Base-by-base conservation (phyloP, 2,329 filamentous ascomycete species). In the Coniochaeta sp. region DNA sequence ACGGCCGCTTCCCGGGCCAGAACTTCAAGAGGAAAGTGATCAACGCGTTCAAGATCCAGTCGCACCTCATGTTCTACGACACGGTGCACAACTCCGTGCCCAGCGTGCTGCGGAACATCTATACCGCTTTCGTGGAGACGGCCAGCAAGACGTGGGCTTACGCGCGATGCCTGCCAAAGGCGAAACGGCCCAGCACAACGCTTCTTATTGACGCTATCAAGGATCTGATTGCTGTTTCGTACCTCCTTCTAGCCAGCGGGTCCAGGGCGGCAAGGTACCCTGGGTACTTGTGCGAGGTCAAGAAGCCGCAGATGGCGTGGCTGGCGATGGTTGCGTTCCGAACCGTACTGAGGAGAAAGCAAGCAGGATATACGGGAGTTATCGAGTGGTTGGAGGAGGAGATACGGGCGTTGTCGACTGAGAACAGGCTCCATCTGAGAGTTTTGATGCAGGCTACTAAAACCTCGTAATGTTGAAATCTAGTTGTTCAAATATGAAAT, bases 61-160 rank as follows among this genome's bases (percentile, higher is more conserved):
- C 92, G 58, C 89, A 95, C 67, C 79, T 85, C 57, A 93, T 96
- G 86, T 89, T 91, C 71, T 88, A 90, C 67, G 91, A 96, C 71
- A 90, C 89, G 4, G 74, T 80, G 3, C 87, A 93, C 77, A 98
- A 98, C 75, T 83, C 86, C 3, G 70, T 82, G 8, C 65, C 71
- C 4, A 90, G 87, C 0, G 89, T 95, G 14, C 77, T 93, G 4
- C 73, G 75, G n/a, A 96, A 95, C 66, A 76, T 97, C 3, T 84
- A 88, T 67, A 80, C 81, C n/a, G 86, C 86, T 34, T 93, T 97
- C 67, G 68, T 78, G 19, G 91, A 96, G 71, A 87, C 89, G 7
- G 92, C 91, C 9, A 86, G 85, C 75, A 96, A 93, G 75, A 83
- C 84, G 77, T 85, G 81, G 80, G 81, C 81, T 0, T 88, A 88